Evolutionary conservation across 331 rosid genomes (phyloP).

Genomic region (Quercus tomentella): DNA sequence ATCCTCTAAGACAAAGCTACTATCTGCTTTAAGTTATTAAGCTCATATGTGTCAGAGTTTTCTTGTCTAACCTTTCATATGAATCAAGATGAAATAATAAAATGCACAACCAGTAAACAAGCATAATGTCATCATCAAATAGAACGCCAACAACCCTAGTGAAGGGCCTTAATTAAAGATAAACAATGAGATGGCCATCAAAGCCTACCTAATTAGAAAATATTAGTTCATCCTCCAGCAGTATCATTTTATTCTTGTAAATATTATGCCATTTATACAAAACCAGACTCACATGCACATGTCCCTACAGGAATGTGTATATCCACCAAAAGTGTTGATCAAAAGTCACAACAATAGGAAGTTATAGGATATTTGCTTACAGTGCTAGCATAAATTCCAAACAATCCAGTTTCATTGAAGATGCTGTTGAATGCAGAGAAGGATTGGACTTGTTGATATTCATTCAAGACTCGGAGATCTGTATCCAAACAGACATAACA

Average conservation of each 20-base stretch:
- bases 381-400: conserved; percentile 89
- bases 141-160: not conserved
- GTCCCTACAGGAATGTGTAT: not conserved
- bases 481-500: conserved; percentile 18
- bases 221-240: not conserved
- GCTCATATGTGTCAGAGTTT: not conserved
- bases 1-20: not conserved
- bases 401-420: conserved; percentile 89
- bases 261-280: no score
- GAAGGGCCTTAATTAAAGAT: not conserved
- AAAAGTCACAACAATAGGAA: not conserved
- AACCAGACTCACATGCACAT: not conserved
- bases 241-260: not conserved
- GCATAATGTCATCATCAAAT: not conserved
- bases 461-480: conserved; percentile 95
- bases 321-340: conserved; percentile 7
- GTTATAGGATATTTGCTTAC: conserved; percentile 34
- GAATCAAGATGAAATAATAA: not conserved
- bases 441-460: conserved; percentile 74
- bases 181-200: not conserved
- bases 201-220: not conserved
- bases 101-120: not conserved
- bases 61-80: not conserved
- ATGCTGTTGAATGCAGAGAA: conserved; percentile 97
- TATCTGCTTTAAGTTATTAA: not conserved